A percentile compares a stretch with the other conserved stretches of the same genome.
Evolutionary conservation across 2,329 filamentous ascomycete species (phyloP).

Genomic region (Chaetomium sp.): DNA sequence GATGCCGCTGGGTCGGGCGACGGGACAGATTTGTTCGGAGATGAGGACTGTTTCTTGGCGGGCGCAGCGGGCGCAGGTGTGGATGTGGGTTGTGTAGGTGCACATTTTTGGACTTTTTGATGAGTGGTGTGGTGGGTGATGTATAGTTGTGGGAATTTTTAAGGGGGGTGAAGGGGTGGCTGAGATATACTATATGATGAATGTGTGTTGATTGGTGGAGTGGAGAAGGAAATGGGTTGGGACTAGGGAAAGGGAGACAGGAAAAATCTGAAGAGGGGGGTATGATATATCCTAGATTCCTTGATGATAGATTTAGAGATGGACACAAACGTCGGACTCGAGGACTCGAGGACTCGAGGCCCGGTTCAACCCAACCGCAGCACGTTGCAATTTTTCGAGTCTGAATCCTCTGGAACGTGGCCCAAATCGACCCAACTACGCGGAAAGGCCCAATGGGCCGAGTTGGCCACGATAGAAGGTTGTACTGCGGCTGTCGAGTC

Average conservation of each 20-base stretch:
- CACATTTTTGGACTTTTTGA: conserved; percentile 32
- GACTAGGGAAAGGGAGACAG: not conserved
- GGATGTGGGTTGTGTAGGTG: conserved; percentile 34
- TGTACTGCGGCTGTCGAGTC: conserved; percentile 3
- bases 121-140: not conserved
- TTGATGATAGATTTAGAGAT: not conserved
- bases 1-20: conserved; percentile 28
- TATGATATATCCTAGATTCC: not conserved
- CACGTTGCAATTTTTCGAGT: too few species aligned
- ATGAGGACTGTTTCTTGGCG: conserved; percentile 36
- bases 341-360: conserved; percentile 1
- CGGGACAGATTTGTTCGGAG: conserved; percentile 33
- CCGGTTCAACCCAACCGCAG: too few species aligned
- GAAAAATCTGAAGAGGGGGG: not conserved
- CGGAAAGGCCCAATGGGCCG: not conserved
- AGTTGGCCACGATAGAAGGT: not conserved
- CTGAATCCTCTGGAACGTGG: not conserved
- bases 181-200: not conserved
- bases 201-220: not conserved
- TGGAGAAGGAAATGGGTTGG: not conserved
- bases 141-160: not conserved
- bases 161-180: not conserved
- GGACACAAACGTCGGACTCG: conserved; percentile 6
- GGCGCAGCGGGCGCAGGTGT: conserved; percentile 31
- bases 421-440: conserved; percentile 7